phyloP scores from a whole-genome alignment of 2,329 filamentous ascomycete genomes.

The Coniosporium tulheliwenetii region DNA sequence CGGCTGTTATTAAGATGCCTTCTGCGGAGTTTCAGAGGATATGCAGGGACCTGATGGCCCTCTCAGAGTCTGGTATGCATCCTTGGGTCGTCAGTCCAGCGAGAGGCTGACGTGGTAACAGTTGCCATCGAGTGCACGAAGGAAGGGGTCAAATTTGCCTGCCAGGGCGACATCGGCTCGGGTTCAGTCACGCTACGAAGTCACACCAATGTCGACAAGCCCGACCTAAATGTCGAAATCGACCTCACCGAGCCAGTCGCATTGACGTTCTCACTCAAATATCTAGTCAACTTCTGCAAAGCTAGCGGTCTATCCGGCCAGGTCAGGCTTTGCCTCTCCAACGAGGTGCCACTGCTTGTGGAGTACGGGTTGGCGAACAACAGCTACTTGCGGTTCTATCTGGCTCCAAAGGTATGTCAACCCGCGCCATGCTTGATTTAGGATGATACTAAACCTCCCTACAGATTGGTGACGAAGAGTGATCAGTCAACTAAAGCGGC shows the following conservation, averaged over 20 bases:
- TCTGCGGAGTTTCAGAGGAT: constrained; percentile 85
- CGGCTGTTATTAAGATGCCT: constrained; percentile 80
- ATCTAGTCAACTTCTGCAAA: constrained; percentile 99
- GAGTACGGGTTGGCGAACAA: constrained; percentile 72
- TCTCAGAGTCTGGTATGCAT: constrained; percentile 78
- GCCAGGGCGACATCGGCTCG: constrained; percentile 88
- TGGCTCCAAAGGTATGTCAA: constrained; percentile 77
- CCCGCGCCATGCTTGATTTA: not conserved
- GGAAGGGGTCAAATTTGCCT: constrained; percentile 91
- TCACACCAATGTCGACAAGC: constrained; percentile 81
- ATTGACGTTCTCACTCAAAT: constrained; percentile 96
- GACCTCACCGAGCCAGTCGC: constrained; percentile 82
- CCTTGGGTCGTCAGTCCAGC: not conserved
- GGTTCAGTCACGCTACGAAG: constrained; percentile 83
- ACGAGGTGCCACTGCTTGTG: constrained; percentile 89
- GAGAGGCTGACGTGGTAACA: constrained; percentile 23
- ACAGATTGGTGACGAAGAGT: constrained; percentile 57
- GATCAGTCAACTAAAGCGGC: constrained; percentile 8
- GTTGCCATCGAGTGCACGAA: constrained; percentile 93
- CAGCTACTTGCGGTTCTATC: constrained; percentile 91
- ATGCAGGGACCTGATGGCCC: constrained; percentile 75
- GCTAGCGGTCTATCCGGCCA: constrained; percentile 65
- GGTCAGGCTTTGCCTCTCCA: constrained; percentile 88
- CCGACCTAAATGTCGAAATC: constrained; percentile 72
- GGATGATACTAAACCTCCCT: constrained; percentile 18